These are phyloP conservation scores for Fereydounia khargensis DNA, from an alignment of 1,284 basidiomycete species.

Conservation along the genomic window DNA sequence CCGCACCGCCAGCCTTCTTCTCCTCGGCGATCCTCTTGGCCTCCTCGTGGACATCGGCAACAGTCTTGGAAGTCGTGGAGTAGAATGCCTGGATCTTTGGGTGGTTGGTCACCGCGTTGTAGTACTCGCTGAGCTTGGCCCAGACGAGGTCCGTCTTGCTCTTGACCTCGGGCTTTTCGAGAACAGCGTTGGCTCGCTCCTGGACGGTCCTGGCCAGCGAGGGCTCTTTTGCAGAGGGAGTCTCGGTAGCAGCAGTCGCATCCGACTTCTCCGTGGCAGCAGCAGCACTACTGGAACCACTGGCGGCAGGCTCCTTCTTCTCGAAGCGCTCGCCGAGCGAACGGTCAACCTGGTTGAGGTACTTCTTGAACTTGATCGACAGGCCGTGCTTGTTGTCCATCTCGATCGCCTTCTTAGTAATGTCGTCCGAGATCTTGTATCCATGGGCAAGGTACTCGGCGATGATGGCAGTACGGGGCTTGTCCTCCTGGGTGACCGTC, in stretches of 20 bases:
- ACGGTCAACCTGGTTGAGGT: slow-evolving; percentile 42
- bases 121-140: slow-evolving; percentile 47
- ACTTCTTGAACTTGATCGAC: slow-evolving; percentile 34
- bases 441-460: slow-evolving; percentile 48
- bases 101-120: slow-evolving; percentile 44
- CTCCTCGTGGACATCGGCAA: slow-evolving; percentile 81
- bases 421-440: slow-evolving; percentile 44
- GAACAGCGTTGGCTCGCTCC: slow-evolving; percentile 28
- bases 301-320: slow-evolving; percentile 33
- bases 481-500: slow-evolving; percentile 43
- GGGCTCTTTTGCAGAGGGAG: slow-evolving; percentile 16
- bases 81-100: slow-evolving; percentile 65
- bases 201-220: slow-evolving; percentile 32
- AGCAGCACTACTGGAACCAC: slow-evolving; percentile 26
- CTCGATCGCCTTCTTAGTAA: slow-evolving; percentile 47
- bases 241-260: slow-evolving; percentile 18
- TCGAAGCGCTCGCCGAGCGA: slow-evolving; percentile 34
- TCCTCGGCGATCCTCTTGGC: slow-evolving; percentile 71
- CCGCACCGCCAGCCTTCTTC: slow-evolving; percentile 57
- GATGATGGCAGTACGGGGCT: slow-evolving; percentile 45
- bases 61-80: slow-evolving; percentile 75
- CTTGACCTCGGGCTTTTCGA: slow-evolving; percentile 44
- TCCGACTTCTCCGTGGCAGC: slow-evolving; percentile 19
- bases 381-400: slow-evolving; percentile 48
- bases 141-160: slow-evolving; percentile 38